Percentiles rank a stretch among this genome's conserved stretches.
phyloP scores from a whole-genome alignment of 805 yeast genomes.

The Candida maltosa region DNA sequence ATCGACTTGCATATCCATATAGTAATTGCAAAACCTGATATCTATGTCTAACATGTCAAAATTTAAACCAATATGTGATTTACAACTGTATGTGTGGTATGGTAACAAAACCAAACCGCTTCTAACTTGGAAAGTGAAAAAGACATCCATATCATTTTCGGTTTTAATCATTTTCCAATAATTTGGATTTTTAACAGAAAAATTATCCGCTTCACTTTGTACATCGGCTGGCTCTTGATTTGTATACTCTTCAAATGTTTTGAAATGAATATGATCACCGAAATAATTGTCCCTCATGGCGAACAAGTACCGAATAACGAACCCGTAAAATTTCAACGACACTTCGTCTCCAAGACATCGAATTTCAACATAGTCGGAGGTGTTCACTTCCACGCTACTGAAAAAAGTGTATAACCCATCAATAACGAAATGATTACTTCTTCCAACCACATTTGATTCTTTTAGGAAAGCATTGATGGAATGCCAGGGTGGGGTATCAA shows the following conservation, averaged over 20 bases:
- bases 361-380: slow-evolving; percentile 67
- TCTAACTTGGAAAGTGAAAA: slow-evolving; percentile 65
- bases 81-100: slow-evolving; percentile 60
- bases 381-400: slow-evolving; percentile 56
- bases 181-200: slow-evolving; percentile 11
- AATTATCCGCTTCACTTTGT: neutral
- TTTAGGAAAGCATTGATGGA: slow-evolving; percentile 71
- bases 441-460: slow-evolving; percentile 58
- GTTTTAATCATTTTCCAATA: slow-evolving; percentile 42
- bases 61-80: slow-evolving; percentile 57
- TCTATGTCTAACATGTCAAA: slow-evolving; percentile 72
- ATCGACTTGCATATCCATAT: slow-evolving; percentile 87
- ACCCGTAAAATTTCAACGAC: slow-evolving; percentile 74
- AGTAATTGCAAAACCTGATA: slow-evolving; percentile 82
- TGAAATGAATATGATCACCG: slow-evolving; percentile 81
- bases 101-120: slow-evolving; percentile 77
- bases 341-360: slow-evolving; percentile 65
- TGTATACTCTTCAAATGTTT: slow-evolving; percentile 81
- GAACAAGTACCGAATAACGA: slow-evolving; percentile 70
- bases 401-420: slow-evolving; percentile 65
- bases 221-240: slow-evolving; percentile 1
- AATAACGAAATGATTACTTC: slow-evolving; percentile 57
- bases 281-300: slow-evolving; percentile 82
- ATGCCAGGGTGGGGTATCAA: slow-evolving; percentile 91
- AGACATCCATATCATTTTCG: slow-evolving; percentile 74